phyloP scores from a whole-genome alignment of 441 rosid species.

The Jatropha multifida region DNA sequence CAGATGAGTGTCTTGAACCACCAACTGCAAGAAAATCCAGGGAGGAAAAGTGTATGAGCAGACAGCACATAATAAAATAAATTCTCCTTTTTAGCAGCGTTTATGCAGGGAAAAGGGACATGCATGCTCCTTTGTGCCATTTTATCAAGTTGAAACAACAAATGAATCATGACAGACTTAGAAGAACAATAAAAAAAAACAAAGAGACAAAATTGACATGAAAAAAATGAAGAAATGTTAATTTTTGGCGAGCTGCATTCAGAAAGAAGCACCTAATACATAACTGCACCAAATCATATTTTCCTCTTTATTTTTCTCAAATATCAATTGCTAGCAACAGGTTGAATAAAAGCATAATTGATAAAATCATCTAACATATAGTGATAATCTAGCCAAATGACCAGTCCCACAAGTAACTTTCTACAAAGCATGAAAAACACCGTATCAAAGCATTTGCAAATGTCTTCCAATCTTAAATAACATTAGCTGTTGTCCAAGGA shows the following conservation, averaged over 20 bases:
- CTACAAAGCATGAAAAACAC: neutral
- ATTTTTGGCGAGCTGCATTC: neutral
- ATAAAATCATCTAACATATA: neutral
- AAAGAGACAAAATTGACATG: neutral
- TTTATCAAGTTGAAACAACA: neutral
- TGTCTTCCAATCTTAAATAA: neutral
- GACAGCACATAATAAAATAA: neutral
- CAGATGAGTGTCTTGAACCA: slow-evolving; percentile 66
- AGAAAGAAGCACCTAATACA: neutral
- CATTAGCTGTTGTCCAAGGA: neutral
- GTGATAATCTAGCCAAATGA: neutral
- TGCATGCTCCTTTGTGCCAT: neutral
- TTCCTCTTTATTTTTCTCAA: neutral
- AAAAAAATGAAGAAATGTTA: neutral
- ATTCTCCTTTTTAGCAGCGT: neutral
- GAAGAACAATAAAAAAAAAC: neutral
- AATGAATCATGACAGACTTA: neutral
- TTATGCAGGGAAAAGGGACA: neutral
- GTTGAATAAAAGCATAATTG: neutral
- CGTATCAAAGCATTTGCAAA: neutral
- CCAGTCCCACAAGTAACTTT: neutral
- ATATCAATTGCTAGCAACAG: neutral
- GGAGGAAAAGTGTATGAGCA: neutral
- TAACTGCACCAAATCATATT: neutral
- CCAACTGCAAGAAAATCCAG: slow-evolving; percentile 39